Evolutionary conservation across 371 early-diverging fungal genomes (phyloP), one percentile per base, ranked within the genome.

Genomic region (Rhizoclosmatium hyalinum): DNA sequence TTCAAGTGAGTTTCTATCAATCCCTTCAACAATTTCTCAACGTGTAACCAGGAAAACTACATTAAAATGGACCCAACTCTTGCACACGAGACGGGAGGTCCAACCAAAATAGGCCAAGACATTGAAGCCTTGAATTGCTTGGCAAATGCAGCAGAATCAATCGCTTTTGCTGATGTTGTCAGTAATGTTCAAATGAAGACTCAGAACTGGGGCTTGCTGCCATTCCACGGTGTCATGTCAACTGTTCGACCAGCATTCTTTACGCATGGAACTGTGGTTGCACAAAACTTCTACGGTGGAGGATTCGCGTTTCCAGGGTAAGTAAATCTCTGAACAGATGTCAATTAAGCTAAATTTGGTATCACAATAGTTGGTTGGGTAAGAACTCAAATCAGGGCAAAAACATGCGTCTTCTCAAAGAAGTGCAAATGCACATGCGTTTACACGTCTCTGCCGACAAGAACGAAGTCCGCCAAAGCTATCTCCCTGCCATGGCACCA

Each of bases 151-250:
- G 94, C 99, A 2, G 97, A 97, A n/a, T 84, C 94, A 45, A 94
- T 99, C 47, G 91, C 96, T 0, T 88, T 91, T 53, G 94, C 90
- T 3, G 99, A 99, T 76, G 65, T 96, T 2, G 90, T 99, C 8
- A 96, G 95, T 69, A 80, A 75, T 5, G 85, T 87, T 76, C 94
- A 98, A 74, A 91, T 93, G 68, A 92, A 93, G 92, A 73, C 89
- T 12, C 94, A 95, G 77, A 92, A 96, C 65, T 99, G 96, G 94
- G 89, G 91, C 2, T 85, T 99, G 21, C 91, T 97, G 92, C 96
- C 96, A 32, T 85, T 92, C 3, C 98, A 99, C 73, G 96, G 93
- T 0, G 92, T 93, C 0, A 89, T 94, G 57, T 96, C 98, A 0
- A 94, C 94, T 72, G 94, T 96, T 3, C 82, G 91, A 2, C 99